These are phyloP conservation scores for Neocucurbitaria cava DNA, from an alignment of 2,329 filamentous ascomycete species.

Conservation along the genomic window DNA sequence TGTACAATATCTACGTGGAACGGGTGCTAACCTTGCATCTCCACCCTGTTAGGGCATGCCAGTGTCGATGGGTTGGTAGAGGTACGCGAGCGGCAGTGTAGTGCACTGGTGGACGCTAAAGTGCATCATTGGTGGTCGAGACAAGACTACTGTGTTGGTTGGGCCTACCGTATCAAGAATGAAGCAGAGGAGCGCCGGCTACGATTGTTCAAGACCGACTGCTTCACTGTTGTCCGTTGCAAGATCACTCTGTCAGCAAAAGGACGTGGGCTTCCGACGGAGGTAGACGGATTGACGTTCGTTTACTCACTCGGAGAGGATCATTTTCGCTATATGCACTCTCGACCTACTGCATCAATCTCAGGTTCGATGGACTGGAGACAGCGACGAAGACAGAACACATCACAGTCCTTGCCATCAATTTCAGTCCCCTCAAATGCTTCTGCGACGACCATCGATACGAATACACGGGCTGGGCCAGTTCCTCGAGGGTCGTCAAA, in stretches of 20 bases:
- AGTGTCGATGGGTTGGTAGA: background rate
- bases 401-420: background rate
- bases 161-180: conserved; percentile 5
- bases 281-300: conserved; percentile 8
- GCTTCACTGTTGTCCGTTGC: conserved; percentile 2
- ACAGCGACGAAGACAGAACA: background rate
- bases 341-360: background rate
- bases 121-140: background rate
- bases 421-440: background rate
- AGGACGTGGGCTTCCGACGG: background rate
- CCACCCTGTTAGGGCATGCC: background rate
- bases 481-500: too few species aligned
- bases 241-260: conserved; percentile 3
- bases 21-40: background rate
- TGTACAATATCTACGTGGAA: background rate
- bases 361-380: background rate
- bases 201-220: conserved; percentile 5
- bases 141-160: background rate
- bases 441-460: background rate
- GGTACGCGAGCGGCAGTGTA: background rate
- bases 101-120: background rate
- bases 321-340: background rate
- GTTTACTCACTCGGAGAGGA: background rate
- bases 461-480: background rate
- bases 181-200: conserved; percentile 1